phyloP scores from a whole-genome alignment of 495 filamentous ascomycete genomes.

The Apodospora peruviana region DNA sequence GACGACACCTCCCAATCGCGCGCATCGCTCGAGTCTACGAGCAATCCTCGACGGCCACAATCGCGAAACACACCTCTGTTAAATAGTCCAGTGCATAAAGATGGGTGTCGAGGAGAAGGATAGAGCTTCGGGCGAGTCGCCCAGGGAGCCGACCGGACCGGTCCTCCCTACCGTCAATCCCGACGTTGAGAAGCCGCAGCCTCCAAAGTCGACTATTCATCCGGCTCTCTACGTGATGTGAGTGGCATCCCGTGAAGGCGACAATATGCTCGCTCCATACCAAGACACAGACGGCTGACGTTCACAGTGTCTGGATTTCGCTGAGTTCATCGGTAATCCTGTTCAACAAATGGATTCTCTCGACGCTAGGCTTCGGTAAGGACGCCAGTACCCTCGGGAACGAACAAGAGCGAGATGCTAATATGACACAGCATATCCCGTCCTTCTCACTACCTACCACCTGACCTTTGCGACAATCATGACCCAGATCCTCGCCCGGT shows the following conservation, averaged over 20 bases:
- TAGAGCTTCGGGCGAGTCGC: conserved; percentile 68
- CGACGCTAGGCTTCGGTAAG: conserved; percentile 79
- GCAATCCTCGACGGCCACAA: neutral
- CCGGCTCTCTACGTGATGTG: conserved; percentile 86
- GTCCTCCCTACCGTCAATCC: conserved; percentile 75
- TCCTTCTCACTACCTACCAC: conserved; percentile 93
- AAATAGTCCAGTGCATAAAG: too few species aligned
- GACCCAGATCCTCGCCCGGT: conserved; percentile 83
- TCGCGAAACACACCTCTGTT: too few species aligned
- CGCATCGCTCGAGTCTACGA: neutral
- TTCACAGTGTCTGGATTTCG: conserved; percentile 75
- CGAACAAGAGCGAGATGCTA: conserved; percentile 19
- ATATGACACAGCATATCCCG: conserved; percentile 44
- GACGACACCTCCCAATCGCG: too few species aligned
- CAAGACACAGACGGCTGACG: too few species aligned
- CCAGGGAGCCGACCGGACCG: conserved; percentile 53
- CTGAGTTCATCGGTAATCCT: conserved; percentile 90
- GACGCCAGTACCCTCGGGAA: conserved; percentile 5
- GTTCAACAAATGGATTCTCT: conserved; percentile 98
- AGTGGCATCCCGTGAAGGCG: too few species aligned
- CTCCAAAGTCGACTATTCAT: conserved; percentile 60
- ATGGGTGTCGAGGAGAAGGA: conserved; percentile 66
- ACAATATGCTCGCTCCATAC: too few species aligned
- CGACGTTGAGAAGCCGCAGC: conserved; percentile 58
- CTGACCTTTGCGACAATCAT: conserved; percentile 82